Percentiles rank a stretch among this genome's conserved stretches.
Evolutionary conservation across 441 rosid species (phyloP).

Genomic region (Populus hybrid): DNA sequence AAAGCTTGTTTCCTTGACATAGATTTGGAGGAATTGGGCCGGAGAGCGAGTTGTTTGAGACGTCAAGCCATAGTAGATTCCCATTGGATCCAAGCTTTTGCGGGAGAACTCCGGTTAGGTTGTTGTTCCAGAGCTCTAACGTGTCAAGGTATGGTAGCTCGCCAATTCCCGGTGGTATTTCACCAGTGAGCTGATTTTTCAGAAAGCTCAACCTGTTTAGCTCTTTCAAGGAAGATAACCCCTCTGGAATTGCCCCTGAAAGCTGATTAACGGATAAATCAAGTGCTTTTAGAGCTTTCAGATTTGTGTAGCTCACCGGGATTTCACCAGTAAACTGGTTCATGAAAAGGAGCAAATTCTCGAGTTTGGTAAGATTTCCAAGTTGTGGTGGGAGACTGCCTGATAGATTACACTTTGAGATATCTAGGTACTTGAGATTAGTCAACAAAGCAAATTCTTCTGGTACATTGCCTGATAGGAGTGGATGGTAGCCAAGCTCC

Average conservation of each 20-base stretch:
- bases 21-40: conserved; percentile 79
- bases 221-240: conserved; percentile 47
- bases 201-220: conserved; percentile 62
- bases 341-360: conserved; percentile 48
- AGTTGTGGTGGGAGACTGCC: conserved; percentile 57
- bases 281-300: conserved; percentile 45
- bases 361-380: conserved; percentile 59
- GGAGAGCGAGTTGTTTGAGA: conserved; percentile 64
- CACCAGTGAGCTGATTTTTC: conserved; percentile 53
- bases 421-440: conserved; percentile 65
- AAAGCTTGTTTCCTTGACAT: conserved; percentile 71
- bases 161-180: conserved; percentile 62
- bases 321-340: conserved; percentile 65
- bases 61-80: conserved; percentile 59
- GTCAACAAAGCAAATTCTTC: conserved; percentile 45
- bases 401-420: conserved; percentile 58
- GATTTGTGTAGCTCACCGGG: conserved; percentile 55
- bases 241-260: conserved; percentile 62
- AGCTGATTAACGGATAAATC: conserved; percentile 76
- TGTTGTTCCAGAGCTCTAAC: conserved; percentile 68
- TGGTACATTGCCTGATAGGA: conserved; percentile 56
- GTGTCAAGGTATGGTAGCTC: conserved; percentile 58
- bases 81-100: conserved; percentile 74
- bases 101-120: conserved; percentile 68
- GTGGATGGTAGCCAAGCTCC: conserved; percentile 75